Evolutionary conservation across 371 early-diverging fungal species (phyloP), one percentile per base, ranked within the genome.

Genomic region (Paraphysoderma sedebokerense): DNA sequence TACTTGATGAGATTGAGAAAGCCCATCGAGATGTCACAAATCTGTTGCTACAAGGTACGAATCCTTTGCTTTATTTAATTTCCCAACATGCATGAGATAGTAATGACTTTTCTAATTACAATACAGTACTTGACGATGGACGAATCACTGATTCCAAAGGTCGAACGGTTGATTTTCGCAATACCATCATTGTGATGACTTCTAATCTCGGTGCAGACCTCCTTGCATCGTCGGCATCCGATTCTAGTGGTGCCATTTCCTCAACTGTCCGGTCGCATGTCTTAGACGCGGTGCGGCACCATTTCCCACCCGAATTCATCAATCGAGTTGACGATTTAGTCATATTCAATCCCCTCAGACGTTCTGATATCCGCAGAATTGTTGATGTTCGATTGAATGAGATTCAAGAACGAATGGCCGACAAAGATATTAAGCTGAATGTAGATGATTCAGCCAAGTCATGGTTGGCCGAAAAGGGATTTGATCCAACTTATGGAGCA

Each of bases 91-190:
- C n/a, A n/a, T n/a, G n/a, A n/a, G 38, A 53, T 52, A 47, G 57
- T 38, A 28, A 57, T 59, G n/a, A 15, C 15, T 34, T 50, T 9
- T 22, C 59, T 5, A 67, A 64, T 54, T 52, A n/a, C n/a, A n/a
- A n/a, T n/a, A n/a, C n/a, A n/a, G 76, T 96, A 0, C 71, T 95
- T 2, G 95, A 95, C 56, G 90, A 95, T 54, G 93, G 97, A 19
- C 74, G 79, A 34, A 60, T 92, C 45, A 87, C 86, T 28, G 90
- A 90, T 59, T 73, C 81, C 37, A 81, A 87, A 53, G 87, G 90
- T 15, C 67, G 80, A 29, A 74, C 66, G 31, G 74, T 91, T 31
- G 85, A 90, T 61, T 95, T 91, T 63, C 75, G 81, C 17, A 90
- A 95, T 53, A 86, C 88, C 0, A 84, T 95, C 47, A 77, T 95